Base-by-base conservation (phyloP, 352 stramenopile species). In the Phytopythium aichiense region DNA sequence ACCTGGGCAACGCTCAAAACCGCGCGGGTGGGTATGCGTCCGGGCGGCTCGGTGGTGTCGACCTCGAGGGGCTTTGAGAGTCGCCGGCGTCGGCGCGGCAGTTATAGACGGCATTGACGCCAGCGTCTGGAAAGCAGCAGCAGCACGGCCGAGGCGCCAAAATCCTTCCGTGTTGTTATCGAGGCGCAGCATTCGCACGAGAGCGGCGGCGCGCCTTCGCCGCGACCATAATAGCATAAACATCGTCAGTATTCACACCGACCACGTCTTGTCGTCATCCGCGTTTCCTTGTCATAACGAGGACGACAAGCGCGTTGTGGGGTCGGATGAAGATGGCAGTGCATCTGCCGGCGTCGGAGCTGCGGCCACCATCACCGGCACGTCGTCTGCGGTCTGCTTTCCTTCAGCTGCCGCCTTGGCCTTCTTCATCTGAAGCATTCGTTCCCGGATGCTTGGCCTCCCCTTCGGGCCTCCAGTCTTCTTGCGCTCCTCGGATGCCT, bases 1-100 rank as follows among this genome's bases (percentile, higher is more conserved):
- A 73, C 22, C 66, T 94, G 23, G 71, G 64, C 51, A 92, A 92
- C 20, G 75, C 84, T 1, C 82, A 92, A 62, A 92, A 94, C 66
- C 82, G 81, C 15, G 82, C 81, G 28, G 82, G 84, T 7, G 84
- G 84, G 56, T 94, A 92, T 60, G 82, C 84, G 4, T 74, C 77
- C 0, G 84, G 84, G 16, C 77, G 84, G 11, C 79, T 94, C 7
- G 81, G 80, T 2, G 84, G 73, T 42, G 64, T 92, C 23, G 78
- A 91, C 28, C 69, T 89, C 30, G 66, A 73, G 30, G 18, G 55
- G 12, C 64, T 73, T 38, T 73, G 33, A 58, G 43, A 25, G 42
- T 50, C 22, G 22, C 28, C n/a, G 42, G 3, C 42, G 25, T 48
- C 42, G 20, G 18, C 42, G 2, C 12, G 42, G 25, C 20, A 25